Evolutionary conservation across 1,139 yeast species (phyloP), one percentile per base, ranked within the genome.

Genomic region (Kurtzmaniella quercitrusa): DNA sequence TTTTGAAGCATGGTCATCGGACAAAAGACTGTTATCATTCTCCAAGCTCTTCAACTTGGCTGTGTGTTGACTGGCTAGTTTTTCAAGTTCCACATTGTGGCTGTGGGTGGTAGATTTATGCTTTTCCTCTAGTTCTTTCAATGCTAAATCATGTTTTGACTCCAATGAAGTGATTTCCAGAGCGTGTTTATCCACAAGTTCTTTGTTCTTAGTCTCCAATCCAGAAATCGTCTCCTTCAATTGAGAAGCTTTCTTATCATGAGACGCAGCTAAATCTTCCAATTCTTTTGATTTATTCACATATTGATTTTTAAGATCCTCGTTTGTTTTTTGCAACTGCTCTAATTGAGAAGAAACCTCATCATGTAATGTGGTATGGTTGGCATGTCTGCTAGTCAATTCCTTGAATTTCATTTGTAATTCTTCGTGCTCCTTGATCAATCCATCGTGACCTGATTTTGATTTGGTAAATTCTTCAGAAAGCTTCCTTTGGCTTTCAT

Each of bases 281-380:
- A 26, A 44, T 28, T 50, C 46, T 17, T 53, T 52, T 39, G 61
- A 41, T 41, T 57, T 48, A 5, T 43, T 26, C 8, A 39, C 42
- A 15, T 50, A 40, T 14, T 40, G 33, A n/a, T 35, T 43, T 38
- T 17, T 22, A 39, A n/a, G 42, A 15, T 19, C 21, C 16, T 34
- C 34, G 34, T 30, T 14, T 5, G 6, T 16, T 18, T 30, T 14
- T 18, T 30, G 5, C 15, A 30, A 30, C 11, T 30, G 17, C 5
- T 5, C 5, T 16, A 30, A 30, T 30, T 30, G 30, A 5, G 12
- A 9, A 26, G n/a, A 12, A 26, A 26, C n/a, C 12, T 26, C 30
- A 26, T 26, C 30, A 9, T 26, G 30, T 14, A 26, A 26, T 26
- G 9, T 26, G 12, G 30, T 6, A 14, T 5, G 9, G 9, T 12